Evolutionary conservation across 2,329 filamentous ascomycete species (phyloP), one percentile per base, ranked within the genome.

Genomic region (Zopfia rhizophila): DNA sequence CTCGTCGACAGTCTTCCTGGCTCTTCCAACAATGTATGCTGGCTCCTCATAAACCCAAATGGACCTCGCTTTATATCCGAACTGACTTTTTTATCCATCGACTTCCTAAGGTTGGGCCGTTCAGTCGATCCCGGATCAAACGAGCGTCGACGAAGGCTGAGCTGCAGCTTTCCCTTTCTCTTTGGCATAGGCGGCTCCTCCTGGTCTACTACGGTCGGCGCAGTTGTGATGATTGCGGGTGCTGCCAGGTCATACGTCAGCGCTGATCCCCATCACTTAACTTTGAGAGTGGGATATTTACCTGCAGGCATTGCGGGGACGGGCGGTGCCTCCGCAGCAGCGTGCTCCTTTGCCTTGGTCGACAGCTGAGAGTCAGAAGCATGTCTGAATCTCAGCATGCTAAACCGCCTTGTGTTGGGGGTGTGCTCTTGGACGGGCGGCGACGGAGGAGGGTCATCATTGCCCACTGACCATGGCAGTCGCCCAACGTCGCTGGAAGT

Each of bases 281-380:
- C 28, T 32, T 27, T 33, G 39, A 40, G 43, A 14, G 32, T 13
- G 18, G 33, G 23, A 29, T 45, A 45, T 39, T 42, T 23, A 27
- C 27, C 27, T 16, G 74, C 70, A 17, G 69, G 70, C 48, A 77
- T 56, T 6, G 65, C 48, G 23, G 75, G 75, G 38, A 79, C 64
- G 7, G 75, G 74, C 51, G 75, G 75, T 24, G 65, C 52, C 56
- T 83, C 85, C 78, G 81, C 73, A 75, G 82, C 66, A 77, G 78
- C 77, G 44, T 91, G 86, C 61, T 88, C 83, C 68, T 87, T 91
- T 39, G 88, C 87, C 68, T 85, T 83, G 21, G 85, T 78, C 8
- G 90, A 91, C 51, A 97, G 76, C 71, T 97, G 91, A 38, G 91
- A 89, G 74, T 97, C 93, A 7, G 92, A 97, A 51, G 91, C 92